Evolutionary conservation across 2,329 filamentous ascomycete genomes (phyloP).

Genomic region (Fusarium ambrosium): DNA sequence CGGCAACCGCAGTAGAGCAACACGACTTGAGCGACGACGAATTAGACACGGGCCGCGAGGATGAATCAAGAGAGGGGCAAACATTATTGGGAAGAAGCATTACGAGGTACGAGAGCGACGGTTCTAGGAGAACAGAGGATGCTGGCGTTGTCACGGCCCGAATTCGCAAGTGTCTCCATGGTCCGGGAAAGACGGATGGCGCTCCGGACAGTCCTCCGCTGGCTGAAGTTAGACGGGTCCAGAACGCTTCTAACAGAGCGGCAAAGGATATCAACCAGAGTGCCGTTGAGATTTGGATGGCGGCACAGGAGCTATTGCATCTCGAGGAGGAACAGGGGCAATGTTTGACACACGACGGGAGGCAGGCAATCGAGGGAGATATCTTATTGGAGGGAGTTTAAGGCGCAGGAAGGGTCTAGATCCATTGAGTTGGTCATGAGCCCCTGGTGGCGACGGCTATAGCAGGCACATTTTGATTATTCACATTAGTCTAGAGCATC

Average conservation of each 20-base stretch:
- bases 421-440: background rate
- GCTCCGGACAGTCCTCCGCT: constrained; percentile 12
- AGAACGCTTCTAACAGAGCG: background rate
- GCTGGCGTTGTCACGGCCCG: constrained; percentile 42
- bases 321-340: constrained; percentile 36
- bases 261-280: constrained; percentile 33
- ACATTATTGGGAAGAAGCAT: background rate
- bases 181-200: constrained; percentile 19
- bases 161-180: constrained; percentile 47
- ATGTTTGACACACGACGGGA: background rate
- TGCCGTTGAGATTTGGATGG: constrained; percentile 50
- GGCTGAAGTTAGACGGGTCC: background rate
- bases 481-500: background rate
- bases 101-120: constrained; percentile 32
- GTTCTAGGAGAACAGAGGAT: constrained; percentile 45
- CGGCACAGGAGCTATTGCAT: constrained; percentile 49
- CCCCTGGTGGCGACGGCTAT: background rate
- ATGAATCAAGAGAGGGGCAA: background rate
- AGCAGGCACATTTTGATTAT: background rate
- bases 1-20: constrained; percentile 13
- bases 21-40: background rate
- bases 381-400: background rate
- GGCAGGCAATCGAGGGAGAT: background rate
- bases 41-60: background rate
- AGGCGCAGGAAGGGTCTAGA: constrained; percentile 1